Percentiles rank a stretch among this genome's conserved stretches.
These are phyloP conservation scores for Dictyophora rubrovolvata DNA, from an alignment of 768 basidiomycete genomes.

Conservation along the genomic window DNA sequence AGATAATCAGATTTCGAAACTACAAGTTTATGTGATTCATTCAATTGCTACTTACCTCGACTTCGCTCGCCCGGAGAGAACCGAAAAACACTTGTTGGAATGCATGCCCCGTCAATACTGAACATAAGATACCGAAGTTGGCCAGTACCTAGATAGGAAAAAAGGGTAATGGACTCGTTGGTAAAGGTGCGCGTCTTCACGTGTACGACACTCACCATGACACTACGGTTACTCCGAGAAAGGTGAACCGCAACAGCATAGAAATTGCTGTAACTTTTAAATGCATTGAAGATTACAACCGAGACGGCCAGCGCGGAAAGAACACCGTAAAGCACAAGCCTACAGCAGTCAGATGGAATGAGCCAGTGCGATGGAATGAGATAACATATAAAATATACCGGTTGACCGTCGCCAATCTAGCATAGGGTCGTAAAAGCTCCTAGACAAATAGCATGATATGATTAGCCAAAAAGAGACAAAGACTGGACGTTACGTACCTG, in stretches of 20 bases:
- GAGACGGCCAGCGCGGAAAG: conserved; percentile 61
- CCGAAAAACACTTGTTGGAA: conserved; percentile 91
- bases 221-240: conserved; percentile 87
- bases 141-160: conserved; percentile 57
- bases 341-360: conserved; percentile 11
- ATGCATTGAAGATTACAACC: conserved; percentile 67
- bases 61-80: conserved; percentile 70
- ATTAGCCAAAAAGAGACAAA: background rate
- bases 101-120: conserved; percentile 64
- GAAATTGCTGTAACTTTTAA: conserved; percentile 81
- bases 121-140: conserved; percentile 78
- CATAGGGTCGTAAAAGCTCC: conserved; percentile 6
- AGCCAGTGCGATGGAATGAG: background rate
- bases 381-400: background rate
- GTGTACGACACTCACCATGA: conserved; percentile 49
- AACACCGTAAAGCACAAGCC: conserved; percentile 52
- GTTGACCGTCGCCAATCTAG: conserved; percentile 5
- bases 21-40: background rate
- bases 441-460: background rate
- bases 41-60: conserved; percentile 55
- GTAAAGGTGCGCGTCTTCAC: background rate
- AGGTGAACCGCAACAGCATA: conserved; percentile 89
- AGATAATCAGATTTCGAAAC: background rate
- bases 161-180: conserved; percentile 5
- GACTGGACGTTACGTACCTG: background rate